A percentile compares a stretch with the other conserved stretches of the same genome.
These are phyloP conservation scores for Aspergillus puulaauensis DNA, from an alignment of 2,329 filamentous ascomycete genomes.

Conservation along the genomic window DNA sequence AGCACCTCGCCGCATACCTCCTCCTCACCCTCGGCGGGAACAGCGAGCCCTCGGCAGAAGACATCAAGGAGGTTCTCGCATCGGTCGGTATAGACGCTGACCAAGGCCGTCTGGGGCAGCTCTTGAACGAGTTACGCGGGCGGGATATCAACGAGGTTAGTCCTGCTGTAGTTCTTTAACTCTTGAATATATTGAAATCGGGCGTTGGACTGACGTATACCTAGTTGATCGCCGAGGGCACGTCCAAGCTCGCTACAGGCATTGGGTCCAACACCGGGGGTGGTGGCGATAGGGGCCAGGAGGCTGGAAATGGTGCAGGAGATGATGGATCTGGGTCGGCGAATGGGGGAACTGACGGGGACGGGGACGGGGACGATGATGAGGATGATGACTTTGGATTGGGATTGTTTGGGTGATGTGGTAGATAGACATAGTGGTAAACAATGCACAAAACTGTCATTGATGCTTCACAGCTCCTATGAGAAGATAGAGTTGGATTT, in stretches of 20 bases:
- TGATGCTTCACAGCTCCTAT: too few relatives aligned
- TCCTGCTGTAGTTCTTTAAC: neutral
- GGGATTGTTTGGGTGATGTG: neutral
- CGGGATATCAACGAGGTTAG: slow-evolving; percentile 83
- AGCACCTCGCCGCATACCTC: slow-evolving; percentile 99
- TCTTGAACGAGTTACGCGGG: slow-evolving; percentile 72
- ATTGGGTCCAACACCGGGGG: neutral
- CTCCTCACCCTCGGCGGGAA: slow-evolving; percentile 94
- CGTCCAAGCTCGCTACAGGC: neutral
- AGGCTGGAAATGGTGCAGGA: neutral
- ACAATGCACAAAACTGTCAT: too few relatives aligned
- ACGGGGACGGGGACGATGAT: neutral
- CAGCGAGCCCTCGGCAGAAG: slow-evolving; percentile 75
- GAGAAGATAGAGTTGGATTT: too few relatives aligned
- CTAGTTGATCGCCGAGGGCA: slow-evolving; percentile 2
- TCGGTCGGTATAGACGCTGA: slow-evolving; percentile 96
- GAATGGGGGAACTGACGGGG: neutral
- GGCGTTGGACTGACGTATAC: neutral
- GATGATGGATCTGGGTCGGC: neutral
- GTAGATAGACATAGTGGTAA: too few relatives aligned
- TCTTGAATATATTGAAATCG: too few relatives aligned
- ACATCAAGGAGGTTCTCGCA: slow-evolving; percentile 85
- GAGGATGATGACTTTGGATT: slow-evolving; percentile 3
- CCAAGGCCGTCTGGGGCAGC: slow-evolving; percentile 75
- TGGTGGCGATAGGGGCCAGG: neutral